Conservation (phyloP, 257 asterid genomes). For the Scutellaria baicalensis region DNA sequence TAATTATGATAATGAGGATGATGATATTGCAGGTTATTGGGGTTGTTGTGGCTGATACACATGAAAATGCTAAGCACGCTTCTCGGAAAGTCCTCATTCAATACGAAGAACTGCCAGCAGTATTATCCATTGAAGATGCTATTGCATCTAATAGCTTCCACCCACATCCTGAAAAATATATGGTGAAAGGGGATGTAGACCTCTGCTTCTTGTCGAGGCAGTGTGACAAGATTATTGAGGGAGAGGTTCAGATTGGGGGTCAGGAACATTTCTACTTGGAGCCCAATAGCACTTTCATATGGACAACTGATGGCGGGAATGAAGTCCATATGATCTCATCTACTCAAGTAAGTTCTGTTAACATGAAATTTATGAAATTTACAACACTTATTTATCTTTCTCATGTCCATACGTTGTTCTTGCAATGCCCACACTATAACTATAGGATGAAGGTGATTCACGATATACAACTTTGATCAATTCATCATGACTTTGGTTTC, state of each 20-base stretch:
- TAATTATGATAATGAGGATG: background rate
- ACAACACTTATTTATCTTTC: background rate
- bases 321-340: slow-evolving; percentile 97
- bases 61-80: slow-evolving; percentile 84
- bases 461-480: background rate
- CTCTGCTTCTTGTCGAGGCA: slow-evolving; percentile 58
- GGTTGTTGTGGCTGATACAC: slow-evolving; percentile 94
- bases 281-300: slow-evolving; percentile 74
- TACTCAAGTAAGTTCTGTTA: slow-evolving; percentile 61
- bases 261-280: slow-evolving; percentile 98
- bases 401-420: background rate
- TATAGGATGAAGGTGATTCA: background rate
- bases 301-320: slow-evolving; percentile 92
- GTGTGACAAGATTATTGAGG: slow-evolving; percentile 84
- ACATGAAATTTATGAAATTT: background rate
- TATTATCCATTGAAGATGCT: slow-evolving; percentile 82
- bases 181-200: slow-evolving; percentile 66
- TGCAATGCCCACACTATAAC: background rate
- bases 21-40: slow-evolving; percentile 78
- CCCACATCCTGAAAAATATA: slow-evolving; percentile 61
- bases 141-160: slow-evolving; percentile 62
- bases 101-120: slow-evolving; percentile 83
- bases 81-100: slow-evolving; percentile 74
- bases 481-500: background rate
- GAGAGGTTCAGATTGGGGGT: slow-evolving; percentile 83